A percentile compares a stretch with the other conserved stretches of the same genome.
These are phyloP conservation scores for Paspalum notatum DNA, from an alignment of 176 grass and related monocot genomes.

Conservation along the genomic window DNA sequence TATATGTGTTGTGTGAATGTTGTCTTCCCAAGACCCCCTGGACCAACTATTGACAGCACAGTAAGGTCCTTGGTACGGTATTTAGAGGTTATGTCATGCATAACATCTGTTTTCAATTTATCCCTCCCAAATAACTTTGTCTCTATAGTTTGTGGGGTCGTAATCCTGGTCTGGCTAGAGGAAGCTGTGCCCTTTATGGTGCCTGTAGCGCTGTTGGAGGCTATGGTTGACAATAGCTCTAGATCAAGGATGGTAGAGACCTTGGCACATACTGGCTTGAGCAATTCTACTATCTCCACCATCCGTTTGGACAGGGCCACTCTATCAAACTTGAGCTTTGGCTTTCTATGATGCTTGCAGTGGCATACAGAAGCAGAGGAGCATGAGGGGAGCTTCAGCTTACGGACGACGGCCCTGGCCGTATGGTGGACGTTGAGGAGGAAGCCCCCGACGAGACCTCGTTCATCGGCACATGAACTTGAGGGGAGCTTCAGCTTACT, in stretches of 20 bases:
- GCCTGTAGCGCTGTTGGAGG: not conserved
- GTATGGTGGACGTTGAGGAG: not conserved
- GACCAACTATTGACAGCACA: not conserved
- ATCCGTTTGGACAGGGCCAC: not conserved
- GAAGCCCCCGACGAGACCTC: not conserved
- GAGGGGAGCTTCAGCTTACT: not conserved
- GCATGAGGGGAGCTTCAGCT: not conserved
- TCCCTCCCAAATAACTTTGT: conserved; percentile 36
- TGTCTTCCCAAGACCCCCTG: not conserved
- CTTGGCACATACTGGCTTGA: not conserved
- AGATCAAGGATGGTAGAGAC: not conserved
- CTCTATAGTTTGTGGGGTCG: not conserved
- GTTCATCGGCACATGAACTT: not conserved
- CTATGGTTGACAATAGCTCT: not conserved
- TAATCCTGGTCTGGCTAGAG: not conserved
- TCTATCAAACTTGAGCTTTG: conserved; percentile 4
- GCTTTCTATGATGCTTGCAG: not conserved
- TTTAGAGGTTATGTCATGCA: not conserved
- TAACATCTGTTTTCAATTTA: not conserved
- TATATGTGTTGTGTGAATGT: not conserved
- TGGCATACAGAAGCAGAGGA: not conserved
- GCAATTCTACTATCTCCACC: not conserved
- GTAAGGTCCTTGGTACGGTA: not conserved
- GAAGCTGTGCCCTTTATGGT: not conserved
- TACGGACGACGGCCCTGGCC: not conserved